Percentiles rank a stretch among this genome's conserved stretches.
phyloP scores from a whole-genome alignment of 331 rosid genomes.

The Erythrophleum ivorense region DNA sequence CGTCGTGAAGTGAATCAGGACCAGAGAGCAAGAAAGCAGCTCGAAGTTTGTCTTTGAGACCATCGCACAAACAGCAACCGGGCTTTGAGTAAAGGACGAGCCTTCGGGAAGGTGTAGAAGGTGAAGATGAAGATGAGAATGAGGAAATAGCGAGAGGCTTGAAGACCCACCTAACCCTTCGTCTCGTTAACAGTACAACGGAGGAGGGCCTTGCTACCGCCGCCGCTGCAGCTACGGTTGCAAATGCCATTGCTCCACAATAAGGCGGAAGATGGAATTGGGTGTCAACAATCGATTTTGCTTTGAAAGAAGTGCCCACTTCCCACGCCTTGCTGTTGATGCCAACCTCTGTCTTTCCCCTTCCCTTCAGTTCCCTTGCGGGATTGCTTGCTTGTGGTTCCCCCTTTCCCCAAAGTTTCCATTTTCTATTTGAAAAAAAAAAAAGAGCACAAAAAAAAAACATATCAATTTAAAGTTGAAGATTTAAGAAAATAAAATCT shows the following conservation, averaged over 20 bases:
- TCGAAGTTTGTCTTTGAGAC: constrained; percentile 94
- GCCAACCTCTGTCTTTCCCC: background rate
- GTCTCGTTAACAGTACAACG: constrained; percentile 28
- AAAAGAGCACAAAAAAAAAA: too few species aligned
- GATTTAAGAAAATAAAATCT: too few species aligned
- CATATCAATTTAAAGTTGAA: too few species aligned
- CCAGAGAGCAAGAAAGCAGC: constrained; percentile 71
- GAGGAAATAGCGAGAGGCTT: constrained; percentile 48
- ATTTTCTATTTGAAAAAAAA: background rate
- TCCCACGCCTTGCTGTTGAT: background rate
- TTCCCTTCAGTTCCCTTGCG: background rate
- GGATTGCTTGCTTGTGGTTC: background rate
- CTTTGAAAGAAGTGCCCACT: background rate
- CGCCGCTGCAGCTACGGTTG: constrained; percentile 47
- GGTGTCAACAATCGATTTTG: background rate
- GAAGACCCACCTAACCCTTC: constrained; percentile 43
- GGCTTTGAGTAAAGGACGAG: constrained; percentile 91
- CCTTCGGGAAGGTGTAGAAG: constrained; percentile 53
- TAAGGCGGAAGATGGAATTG: background rate
- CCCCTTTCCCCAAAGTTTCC: background rate
- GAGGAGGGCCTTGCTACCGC: constrained; percentile 53
- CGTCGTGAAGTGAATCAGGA: constrained; percentile 75
- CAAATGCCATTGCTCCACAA: constrained; percentile 47
- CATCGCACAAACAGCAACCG: constrained; percentile 98
- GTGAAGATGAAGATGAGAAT: constrained; percentile 44